These are phyloP conservation scores for Echeveria elegans DNA, from an alignment of 164 flowering plant genomes.

Conservation along the genomic window DNA sequence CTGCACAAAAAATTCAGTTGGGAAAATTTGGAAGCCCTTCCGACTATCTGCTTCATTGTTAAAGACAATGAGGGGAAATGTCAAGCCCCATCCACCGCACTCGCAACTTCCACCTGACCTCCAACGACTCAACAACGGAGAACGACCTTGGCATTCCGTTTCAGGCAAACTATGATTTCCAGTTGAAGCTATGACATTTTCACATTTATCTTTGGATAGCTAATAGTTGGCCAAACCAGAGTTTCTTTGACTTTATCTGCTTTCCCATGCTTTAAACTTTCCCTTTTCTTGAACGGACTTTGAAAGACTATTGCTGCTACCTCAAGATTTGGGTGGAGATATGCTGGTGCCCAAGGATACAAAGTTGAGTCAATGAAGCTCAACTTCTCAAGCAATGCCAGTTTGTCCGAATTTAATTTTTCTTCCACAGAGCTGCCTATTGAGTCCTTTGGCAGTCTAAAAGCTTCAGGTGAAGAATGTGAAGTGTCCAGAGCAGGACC, in stretches of 20 bases:
- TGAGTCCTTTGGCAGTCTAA: conserved; percentile 17
- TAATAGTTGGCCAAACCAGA: conserved; percentile 1
- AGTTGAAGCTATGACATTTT: conserved; percentile 58
- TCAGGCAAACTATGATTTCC: conserved; percentile 76
- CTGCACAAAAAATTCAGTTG: conserved; percentile 60
- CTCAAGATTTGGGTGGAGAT: conserved; percentile 59
- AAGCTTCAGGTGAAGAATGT: conserved; percentile 16
- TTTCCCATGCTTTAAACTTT: conserved; percentile 45
- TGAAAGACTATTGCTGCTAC: conserved; percentile 65
- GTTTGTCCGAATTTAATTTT: conserved; percentile 9
- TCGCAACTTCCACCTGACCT: conserved; percentile 91
- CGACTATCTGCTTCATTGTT: conserved; percentile 21
- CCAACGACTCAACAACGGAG: conserved; percentile 78
- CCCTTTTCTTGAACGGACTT: conserved; percentile 55
- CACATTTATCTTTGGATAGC: conserved; percentile 40
- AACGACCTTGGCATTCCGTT: conserved; percentile 42
- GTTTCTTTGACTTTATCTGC: conserved; percentile 24
- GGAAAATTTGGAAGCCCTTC: conserved; percentile 22
- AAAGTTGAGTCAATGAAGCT: conserved; percentile 16
- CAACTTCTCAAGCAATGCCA: conserved; percentile 13
- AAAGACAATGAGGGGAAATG: conserved; percentile 61
- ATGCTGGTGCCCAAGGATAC: conserved; percentile 36
- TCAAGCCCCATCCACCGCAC: conserved; percentile 99
- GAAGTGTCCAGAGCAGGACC: conserved; percentile 17
- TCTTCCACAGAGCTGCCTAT: conserved; percentile 14